Percentiles rank a stretch among this genome's conserved stretches.
Evolutionary conservation across 805 yeast genomes (phyloP).

Genomic region (Saturnispora diversa): DNA sequence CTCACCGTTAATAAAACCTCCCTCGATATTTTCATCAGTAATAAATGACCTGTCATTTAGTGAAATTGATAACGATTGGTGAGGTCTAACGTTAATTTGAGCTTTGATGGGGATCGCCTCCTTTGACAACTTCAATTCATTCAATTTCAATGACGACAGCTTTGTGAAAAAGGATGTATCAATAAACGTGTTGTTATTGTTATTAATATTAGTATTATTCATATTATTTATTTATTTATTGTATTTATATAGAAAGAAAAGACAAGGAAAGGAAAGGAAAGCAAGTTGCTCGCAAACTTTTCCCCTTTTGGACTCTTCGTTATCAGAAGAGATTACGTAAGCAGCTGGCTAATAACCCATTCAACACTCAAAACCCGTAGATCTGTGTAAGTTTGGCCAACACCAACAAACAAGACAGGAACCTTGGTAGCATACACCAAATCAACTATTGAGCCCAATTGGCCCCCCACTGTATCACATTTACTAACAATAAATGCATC

Average conservation of each 20-base stretch:
- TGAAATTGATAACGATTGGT: conserved; percentile 2
- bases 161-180: conserved; percentile 83
- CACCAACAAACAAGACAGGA: conserved; percentile 91
- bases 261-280: too few relatives aligned
- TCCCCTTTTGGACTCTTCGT: too few relatives aligned
- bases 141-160: conserved; percentile 65
- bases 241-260: too few relatives aligned
- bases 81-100: conserved; percentile 22
- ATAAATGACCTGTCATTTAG: conserved; percentile 2
- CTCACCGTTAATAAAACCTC: conserved; percentile 30
- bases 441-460: conserved; percentile 94
- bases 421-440: conserved; percentile 95
- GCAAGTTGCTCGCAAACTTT: too few relatives aligned
- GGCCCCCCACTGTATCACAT: conserved; percentile 95
- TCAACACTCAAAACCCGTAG: conserved; percentile 81
- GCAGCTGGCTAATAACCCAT: conserved; percentile 57
- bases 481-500: conserved; percentile 91
- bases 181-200: conserved; percentile 44
- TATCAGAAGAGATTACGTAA: too few relatives aligned
- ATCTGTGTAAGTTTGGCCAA: conserved; percentile 96
- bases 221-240: too few relatives aligned
- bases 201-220: too few relatives aligned
- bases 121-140: conserved; percentile 50
- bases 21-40: conserved; percentile 11
- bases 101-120: conserved; percentile 25